Conservation (phyloP, 441 rosid species). For the Rhodomyrtus psidioides region DNA sequence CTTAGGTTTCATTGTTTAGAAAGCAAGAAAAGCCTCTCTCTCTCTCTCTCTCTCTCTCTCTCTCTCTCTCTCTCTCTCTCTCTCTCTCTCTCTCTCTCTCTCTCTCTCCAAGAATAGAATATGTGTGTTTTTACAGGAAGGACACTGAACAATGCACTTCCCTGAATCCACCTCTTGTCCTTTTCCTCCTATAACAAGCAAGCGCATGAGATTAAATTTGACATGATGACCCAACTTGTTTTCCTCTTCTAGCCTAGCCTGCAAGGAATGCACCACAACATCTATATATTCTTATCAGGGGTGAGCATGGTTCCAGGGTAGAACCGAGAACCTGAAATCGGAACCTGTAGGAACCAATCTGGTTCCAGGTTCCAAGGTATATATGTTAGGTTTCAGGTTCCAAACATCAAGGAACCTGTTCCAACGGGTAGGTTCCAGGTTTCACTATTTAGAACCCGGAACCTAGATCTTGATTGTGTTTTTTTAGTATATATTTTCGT, state of each 20-base stretch:
- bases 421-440: no score
- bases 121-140: neutral
- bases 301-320: no score
- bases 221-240: neutral
- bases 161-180: neutral
- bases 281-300: no score
- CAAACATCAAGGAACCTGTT: no score
- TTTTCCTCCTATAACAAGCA: neutral
- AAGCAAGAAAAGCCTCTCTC: neutral
- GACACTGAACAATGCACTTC: neutral
- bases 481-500: no score
- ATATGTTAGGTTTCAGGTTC: no score
- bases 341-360: no score
- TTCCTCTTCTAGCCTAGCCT: neutral
- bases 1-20: neutral
- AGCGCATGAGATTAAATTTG: neutral
- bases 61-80: neutral
- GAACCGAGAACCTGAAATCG: no score
- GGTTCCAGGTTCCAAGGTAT: no score
- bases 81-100: neutral
- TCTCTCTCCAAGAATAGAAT: neutral
- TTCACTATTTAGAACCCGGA: no score
- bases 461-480: no score
- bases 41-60: neutral
- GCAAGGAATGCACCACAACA: neutral